Conservation (phyloP, 169 alveolate genomes). For the Plasmodium vinckei region DNA sequence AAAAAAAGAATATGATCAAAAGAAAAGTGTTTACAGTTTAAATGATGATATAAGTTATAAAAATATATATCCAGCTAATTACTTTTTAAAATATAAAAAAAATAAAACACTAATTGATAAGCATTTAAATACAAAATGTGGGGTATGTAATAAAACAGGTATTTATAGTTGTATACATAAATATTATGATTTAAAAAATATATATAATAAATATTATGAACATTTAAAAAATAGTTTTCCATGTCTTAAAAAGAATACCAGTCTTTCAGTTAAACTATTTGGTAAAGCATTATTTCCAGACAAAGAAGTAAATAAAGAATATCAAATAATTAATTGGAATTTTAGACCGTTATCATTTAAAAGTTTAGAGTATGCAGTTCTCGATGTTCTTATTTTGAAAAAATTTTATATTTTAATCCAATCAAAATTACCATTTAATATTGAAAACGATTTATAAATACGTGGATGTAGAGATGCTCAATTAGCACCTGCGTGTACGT, state of each 20-base stretch:
- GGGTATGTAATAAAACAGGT: conserved; percentile 36
- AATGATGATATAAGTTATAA: conserved; percentile 52
- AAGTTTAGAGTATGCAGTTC: conserved; percentile 61
- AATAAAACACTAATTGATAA: conserved; percentile 30
- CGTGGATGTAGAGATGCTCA: background rate
- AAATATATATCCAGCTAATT: conserved; percentile 60
- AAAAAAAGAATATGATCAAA: background rate
- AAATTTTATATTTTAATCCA: conserved; percentile 56
- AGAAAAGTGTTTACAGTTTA: background rate
- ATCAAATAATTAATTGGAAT: conserved; percentile 63
- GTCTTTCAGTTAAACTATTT: conserved; percentile 38
- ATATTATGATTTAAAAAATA: conserved; percentile 54
- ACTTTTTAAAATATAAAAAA: conserved; percentile 43
- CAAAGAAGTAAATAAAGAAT: conserved; percentile 58
- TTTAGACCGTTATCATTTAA: conserved; percentile 56
- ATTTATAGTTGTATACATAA: conserved; percentile 71
- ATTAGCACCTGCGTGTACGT: background rate
- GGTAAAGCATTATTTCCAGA: conserved; percentile 67
- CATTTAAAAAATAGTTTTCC: conserved; percentile 37
- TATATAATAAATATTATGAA: conserved; percentile 60
- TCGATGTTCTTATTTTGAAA: conserved; percentile 67
- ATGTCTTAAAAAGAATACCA: conserved; percentile 36
- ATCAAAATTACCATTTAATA: conserved; percentile 27
- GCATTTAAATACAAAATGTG: conserved; percentile 41
- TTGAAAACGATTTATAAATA: conserved; percentile 29